phyloP scores from a whole-genome alignment of 805 yeast species.

The Kluyveromyces dobzhanskii region DNA sequence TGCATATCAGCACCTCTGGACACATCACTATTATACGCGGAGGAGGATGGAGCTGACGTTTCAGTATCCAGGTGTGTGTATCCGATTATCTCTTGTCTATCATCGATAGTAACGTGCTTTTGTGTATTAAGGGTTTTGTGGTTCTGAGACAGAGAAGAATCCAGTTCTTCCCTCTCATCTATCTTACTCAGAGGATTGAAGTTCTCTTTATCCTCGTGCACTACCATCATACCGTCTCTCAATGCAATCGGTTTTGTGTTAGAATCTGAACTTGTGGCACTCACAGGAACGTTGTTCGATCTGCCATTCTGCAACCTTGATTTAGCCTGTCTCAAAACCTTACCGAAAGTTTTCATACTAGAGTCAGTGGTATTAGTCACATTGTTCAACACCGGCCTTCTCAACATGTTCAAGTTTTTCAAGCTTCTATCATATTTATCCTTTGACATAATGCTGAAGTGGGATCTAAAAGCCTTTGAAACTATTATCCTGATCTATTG shows the following conservation, averaged over 20 bases:
- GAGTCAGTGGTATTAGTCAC: conserved; percentile 27
- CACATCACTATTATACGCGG: background rate
- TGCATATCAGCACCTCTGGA: background rate
- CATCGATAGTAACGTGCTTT: conserved; percentile 4
- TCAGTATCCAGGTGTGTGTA: conserved; percentile 1
- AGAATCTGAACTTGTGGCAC: background rate
- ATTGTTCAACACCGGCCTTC: conserved; percentile 27
- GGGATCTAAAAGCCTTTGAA: background rate
- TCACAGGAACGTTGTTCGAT: background rate
- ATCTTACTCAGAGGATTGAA: conserved; percentile 2
- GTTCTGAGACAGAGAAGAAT: background rate
- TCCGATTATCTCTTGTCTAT: conserved; percentile 1
- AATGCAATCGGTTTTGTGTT: background rate
- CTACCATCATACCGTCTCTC: background rate
- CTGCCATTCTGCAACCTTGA: conserved; percentile 8
- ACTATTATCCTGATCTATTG: too few species aligned
- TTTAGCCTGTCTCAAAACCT: conserved; percentile 9
- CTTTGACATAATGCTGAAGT: conserved; percentile 2
- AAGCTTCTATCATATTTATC: conserved; percentile 4
- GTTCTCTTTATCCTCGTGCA: conserved; percentile 2
- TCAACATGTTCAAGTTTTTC: conserved; percentile 5
- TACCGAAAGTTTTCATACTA: conserved; percentile 9
- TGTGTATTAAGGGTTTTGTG: background rate
- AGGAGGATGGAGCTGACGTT: background rate
- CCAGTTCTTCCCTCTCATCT: conserved; percentile 2